Conservation (phyloP, 805 yeast species). For the Saccharomycopsis sp. region DNA sequence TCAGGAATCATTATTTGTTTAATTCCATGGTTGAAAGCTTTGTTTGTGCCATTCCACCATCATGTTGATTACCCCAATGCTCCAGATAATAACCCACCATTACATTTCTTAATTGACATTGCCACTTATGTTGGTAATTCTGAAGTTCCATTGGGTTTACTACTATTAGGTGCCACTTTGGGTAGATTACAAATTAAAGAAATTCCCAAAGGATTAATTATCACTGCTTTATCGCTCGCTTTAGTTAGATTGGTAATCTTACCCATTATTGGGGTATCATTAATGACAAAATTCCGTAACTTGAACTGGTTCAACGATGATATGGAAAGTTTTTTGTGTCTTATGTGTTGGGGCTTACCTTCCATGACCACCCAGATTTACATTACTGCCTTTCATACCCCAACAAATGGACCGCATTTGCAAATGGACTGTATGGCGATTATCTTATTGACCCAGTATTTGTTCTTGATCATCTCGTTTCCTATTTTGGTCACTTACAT, state of each 20-base stretch:
- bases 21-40: slow-evolving; percentile 80
- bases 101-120: slow-evolving; percentile 78
- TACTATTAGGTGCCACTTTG: slow-evolving; percentile 81
- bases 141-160: slow-evolving; percentile 80
- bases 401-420: slow-evolving; percentile 35
- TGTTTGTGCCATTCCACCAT: slow-evolving; percentile 43
- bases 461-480: slow-evolving; percentile 22
- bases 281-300: slow-evolving; percentile 59
- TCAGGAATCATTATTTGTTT: slow-evolving; percentile 58
- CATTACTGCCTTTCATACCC: slow-evolving; percentile 77
- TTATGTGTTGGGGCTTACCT: slow-evolving; percentile 72
- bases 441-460: slow-evolving; percentile 63
- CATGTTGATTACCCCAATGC: slow-evolving; percentile 47
- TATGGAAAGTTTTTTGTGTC: slow-evolving; percentile 64
- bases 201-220: slow-evolving; percentile 57
- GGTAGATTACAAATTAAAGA: slow-evolving; percentile 56
- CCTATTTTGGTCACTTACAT: slow-evolving; percentile 15
- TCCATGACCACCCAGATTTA: slow-evolving; percentile 85
- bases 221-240: slow-evolving; percentile 52
- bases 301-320: slow-evolving; percentile 35
- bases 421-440: slow-evolving; percentile 83
- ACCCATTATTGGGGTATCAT: slow-evolving; percentile 71
- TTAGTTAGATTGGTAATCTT: slow-evolving; percentile 51
- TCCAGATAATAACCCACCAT: slow-evolving; percentile 79
- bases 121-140: slow-evolving; percentile 76